Base-by-base conservation (phyloP, 192 early-diverging fungal species). In the Podila verticillata region DNA sequence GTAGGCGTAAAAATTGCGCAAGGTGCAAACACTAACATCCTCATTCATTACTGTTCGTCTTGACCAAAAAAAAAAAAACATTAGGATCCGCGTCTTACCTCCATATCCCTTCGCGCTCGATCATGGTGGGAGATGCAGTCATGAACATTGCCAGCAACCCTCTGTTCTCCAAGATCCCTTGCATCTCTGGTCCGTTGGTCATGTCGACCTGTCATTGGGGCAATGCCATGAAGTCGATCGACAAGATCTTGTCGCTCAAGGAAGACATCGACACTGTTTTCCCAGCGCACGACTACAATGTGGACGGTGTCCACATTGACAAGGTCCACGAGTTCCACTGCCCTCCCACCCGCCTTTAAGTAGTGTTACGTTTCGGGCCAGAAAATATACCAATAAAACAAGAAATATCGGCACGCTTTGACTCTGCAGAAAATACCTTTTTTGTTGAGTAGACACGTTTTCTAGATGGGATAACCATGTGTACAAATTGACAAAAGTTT, bases 31-130 rank as follows among this genome's bases (percentile, higher is more conserved):
- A 44, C 39, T 44, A 15, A 44, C 39, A 10, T 44, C 39, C 39
- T 44, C 32, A n/a, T 44, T 4, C 15, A 4, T 44, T 44, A 3
- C 39, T 44, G 15, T 44, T 44, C 17, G 13, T 4, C 4, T 10
- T 15, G 39, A 44, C 36, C 8, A 39, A 44, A 39, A 39, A 39
- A 39, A 39, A n/a, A n/a, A n/a, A n/a, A n/a, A n/a, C 7, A 9
- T 47, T 67, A 84, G 82, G 82, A 15, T 84, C 82, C 4, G 66
- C 70, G 30, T 84, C 82, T 8, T 84, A 63, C 54, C 30, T 84
- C 20, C 82, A 84, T 28, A 71, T 80, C 26, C 75, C 82, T 15
- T 66, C 62, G 9, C 71, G 77, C 4, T 79, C 70, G 28, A 70
- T 84, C 26, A 67, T 79, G 70, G 70, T 78, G 22, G 82, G 82